Evolutionary conservation across 1,284 basidiomycete species (phyloP), one percentile per base, ranked within the genome.

Genomic region (Melampsora larici-populina): DNA sequence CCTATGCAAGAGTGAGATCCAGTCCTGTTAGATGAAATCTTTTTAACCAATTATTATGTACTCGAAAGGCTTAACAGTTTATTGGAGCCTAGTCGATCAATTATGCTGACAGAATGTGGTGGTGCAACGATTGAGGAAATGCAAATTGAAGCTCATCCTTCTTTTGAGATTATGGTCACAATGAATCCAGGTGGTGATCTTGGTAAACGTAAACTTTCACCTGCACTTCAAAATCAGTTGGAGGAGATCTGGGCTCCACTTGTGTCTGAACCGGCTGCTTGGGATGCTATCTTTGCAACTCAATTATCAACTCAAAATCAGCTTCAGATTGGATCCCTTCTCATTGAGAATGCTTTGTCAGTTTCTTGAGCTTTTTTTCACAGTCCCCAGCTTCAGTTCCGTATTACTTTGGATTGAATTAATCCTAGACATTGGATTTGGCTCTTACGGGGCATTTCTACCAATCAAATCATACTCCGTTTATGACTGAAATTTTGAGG

Each of bases 111-210:
- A 1, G 97, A 99, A 84, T 91, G 90, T 75, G 93, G 94, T 0
- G 93, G 93, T 5, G 88, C 88, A 49, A 89, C 90, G 78, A 86
- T 89, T 17, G 90, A 90, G 51, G 87, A 90, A 79, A 88, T 91
- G 26, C 87, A 87, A 17, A 87, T 97, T 65, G 86, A 85, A 40
- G 94, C 93, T 1, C 83, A 86, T 17, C 84, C 86, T 2, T 85
- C 85, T 2, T 99, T 99, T 87, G 91, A 96, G 83, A 89, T 99
- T 51, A 87, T 98, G 0, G 95, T 96, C 0, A 99, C 97, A 0
- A 99, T 99, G 97, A 99, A 99, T 83, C 97, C 97, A 0, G 97
- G 97, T 48, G 97, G 97, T 51, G 97, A 99, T 83, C 99, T 97
- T 81, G 97, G 97, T 55, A 99, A 99, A 86, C 99, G 99, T 84